These are phyloP conservation scores for Orbilia oligospora DNA, from an alignment of 2,329 filamentous ascomycete genomes.

Conservation along the genomic window DNA sequence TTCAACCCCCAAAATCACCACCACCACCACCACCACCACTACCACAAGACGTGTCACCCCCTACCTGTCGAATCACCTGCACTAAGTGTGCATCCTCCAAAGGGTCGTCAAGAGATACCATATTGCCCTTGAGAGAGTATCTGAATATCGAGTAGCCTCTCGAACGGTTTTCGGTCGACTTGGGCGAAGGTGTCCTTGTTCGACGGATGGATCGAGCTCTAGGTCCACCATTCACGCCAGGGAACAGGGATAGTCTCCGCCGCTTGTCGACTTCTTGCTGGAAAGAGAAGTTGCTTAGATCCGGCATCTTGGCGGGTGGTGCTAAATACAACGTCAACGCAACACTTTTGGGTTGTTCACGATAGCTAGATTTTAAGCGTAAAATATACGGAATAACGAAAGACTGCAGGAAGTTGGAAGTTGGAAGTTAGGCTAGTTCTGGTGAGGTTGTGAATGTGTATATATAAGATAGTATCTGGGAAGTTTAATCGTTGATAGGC, in stretches of 20 bases:
- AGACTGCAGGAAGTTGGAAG: neutral
- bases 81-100: conserved; percentile 49
- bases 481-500: neutral
- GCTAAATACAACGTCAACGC: conserved; percentile 57
- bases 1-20: neutral
- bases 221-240: conserved; percentile 22
- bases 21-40: neutral
- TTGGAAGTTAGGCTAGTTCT: neutral
- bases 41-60: conserved; percentile 21
- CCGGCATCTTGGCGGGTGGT: conserved; percentile 56
- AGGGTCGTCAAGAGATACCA: conserved; percentile 51
- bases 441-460: neutral
- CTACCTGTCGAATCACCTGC: conserved; percentile 63
- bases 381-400: neutral
- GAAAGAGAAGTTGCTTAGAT: conserved; percentile 60
- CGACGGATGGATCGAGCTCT: conserved; percentile 42
- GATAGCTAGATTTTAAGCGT: neutral
- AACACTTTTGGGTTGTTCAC: conserved; percentile 25
- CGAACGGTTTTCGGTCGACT: conserved; percentile 67
- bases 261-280: conserved; percentile 41
- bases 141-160: conserved; percentile 73
- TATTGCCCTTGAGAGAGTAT: conserved; percentile 63
- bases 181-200: conserved; percentile 57
- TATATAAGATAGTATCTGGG: neutral
- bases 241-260: conserved; percentile 51